A percentile compares a stretch with the other conserved stretches of the same genome.
phyloP scores from a whole-genome alignment of 163 green algal species.

The Botryococcus braunii region DNA sequence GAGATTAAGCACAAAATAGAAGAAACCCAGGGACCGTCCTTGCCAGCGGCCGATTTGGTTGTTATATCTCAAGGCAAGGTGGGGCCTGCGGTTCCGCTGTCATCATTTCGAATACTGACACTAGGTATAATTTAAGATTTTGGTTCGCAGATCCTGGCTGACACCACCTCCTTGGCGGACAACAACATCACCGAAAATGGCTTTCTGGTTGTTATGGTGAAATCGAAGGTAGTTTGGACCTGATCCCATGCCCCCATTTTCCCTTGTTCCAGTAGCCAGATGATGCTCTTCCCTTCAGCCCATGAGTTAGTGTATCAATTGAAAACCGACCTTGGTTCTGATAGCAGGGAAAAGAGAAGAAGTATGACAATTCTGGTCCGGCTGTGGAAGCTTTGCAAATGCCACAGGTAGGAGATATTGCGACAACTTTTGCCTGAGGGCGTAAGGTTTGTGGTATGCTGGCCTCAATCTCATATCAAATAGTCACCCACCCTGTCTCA shows the following conservation, averaged over 20 bases:
- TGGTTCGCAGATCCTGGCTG: conserved; percentile 58
- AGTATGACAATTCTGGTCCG: background rate
- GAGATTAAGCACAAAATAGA: conserved; percentile 74
- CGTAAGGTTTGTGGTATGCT: no score
- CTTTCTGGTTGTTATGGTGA: conserved; percentile 91
- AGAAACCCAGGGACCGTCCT: conserved; percentile 41
- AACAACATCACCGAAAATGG: conserved; percentile 64
- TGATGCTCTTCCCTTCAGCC: background rate
- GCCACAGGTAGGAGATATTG: no score
- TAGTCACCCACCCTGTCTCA: no score
- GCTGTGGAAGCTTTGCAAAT: background rate
- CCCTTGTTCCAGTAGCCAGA: background rate
- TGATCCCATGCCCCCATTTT: conserved; percentile 5
- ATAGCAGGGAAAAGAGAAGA: no score
- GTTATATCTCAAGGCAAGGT: conserved; percentile 88
- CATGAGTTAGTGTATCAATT: background rate
- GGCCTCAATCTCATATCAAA: no score
- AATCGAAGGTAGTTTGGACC: conserved; percentile 45
- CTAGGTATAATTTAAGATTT: background rate
- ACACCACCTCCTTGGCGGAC: conserved; percentile 65
- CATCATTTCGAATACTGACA: background rate
- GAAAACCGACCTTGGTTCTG: background rate
- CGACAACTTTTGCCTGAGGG: no score
- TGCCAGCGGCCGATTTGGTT: conserved; percentile 52
- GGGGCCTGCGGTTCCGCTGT: conserved; percentile 3